Evolutionary conservation across 1,284 basidiomycete genomes (phyloP).

Genomic region (Thecaphora frezii): DNA sequence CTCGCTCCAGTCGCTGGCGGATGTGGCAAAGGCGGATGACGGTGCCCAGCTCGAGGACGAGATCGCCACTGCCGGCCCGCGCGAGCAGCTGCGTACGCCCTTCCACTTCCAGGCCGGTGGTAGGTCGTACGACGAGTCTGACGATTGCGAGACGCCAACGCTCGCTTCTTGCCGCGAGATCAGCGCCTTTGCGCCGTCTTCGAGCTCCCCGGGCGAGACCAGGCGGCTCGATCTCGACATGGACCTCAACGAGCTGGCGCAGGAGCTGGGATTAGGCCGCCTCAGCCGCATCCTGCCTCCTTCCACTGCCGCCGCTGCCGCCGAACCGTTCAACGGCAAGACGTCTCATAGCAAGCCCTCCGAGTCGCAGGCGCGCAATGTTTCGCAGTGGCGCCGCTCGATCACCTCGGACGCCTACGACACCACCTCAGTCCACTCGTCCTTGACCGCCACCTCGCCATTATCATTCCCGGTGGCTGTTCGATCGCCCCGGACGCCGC

Average conservation of each 20-base stretch:
- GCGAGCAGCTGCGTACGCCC: conserved; percentile 20
- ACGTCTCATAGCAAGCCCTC: conserved; percentile 31
- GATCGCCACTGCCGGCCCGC: not conserved
- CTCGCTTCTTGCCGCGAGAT: conserved; percentile 31
- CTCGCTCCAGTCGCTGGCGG: not conserved
- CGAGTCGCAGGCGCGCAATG: conserved; percentile 26
- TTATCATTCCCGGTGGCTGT: conserved; percentile 27
- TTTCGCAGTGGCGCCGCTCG: conserved; percentile 5
- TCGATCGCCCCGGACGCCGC: conserved; percentile 31
- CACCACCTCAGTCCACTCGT: conserved; percentile 5
- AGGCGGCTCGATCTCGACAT: conserved; percentile 33
- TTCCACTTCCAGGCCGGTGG: conserved; percentile 20
- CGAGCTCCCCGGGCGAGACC: conserved; percentile 1
- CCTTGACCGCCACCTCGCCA: conserved; percentile 25
- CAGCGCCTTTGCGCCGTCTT: conserved; percentile 6
- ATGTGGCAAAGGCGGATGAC: not conserved
- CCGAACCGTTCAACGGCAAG: conserved; percentile 20
- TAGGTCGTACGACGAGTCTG: conserved; percentile 12
- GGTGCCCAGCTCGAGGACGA: conserved; percentile 1
- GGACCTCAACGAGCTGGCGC: conserved; percentile 37
- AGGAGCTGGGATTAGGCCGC: conserved; percentile 36
- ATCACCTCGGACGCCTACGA: conserved; percentile 16
- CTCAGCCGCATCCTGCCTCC: conserved; percentile 21
- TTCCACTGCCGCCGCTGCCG: conserved; percentile 4
- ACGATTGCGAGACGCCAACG: conserved; percentile 41